Evolutionary conservation across 257 asterid genomes (phyloP).

Genomic region (Avicennia marina): DNA sequence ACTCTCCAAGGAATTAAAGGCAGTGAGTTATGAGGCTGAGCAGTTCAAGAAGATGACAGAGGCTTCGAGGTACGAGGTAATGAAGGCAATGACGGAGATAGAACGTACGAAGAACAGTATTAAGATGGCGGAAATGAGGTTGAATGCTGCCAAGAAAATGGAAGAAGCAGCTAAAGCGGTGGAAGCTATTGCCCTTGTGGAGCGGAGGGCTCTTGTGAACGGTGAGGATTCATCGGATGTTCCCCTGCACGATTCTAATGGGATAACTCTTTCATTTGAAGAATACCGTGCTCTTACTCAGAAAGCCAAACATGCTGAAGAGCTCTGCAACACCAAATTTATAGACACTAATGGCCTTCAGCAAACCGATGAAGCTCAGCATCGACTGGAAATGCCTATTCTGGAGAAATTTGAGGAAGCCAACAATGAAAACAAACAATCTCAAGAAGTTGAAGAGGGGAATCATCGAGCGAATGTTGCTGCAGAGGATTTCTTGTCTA

Average conservation of each 20-base stretch:
- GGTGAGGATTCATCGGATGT: slow-evolving; percentile 16
- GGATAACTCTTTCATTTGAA: slow-evolving; percentile 61
- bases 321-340: slow-evolving; percentile 48
- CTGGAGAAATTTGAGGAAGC: slow-evolving; percentile 45
- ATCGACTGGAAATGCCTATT: slow-evolving; percentile 36
- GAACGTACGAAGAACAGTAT: slow-evolving; percentile 62
- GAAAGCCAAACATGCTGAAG: slow-evolving; percentile 56
- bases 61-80: slow-evolving; percentile 63
- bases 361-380: slow-evolving; percentile 16
- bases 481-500: too few species aligned
- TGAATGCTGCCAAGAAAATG: slow-evolving; percentile 70
- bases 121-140: slow-evolving; percentile 74
- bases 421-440: slow-evolving; percentile 21
- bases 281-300: slow-evolving; percentile 56
- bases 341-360: slow-evolving; percentile 24
- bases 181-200: slow-evolving; percentile 60
- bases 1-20: slow-evolving; percentile 14
- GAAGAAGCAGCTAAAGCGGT: slow-evolving; percentile 82
- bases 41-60: slow-evolving; percentile 72
- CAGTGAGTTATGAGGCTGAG: slow-evolving; percentile 43
- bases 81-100: slow-evolving; percentile 66
- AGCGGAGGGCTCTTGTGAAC: too few species aligned
- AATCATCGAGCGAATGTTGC: slow-evolving; percentile 19
- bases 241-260: slow-evolving; percentile 26
- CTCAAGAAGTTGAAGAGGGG: too few species aligned